Percentiles rank a stretch among this genome's conserved stretches.
phyloP scores from a whole-genome alignment of 2,329 filamentous ascomycete species.

The Cordyceps cicadae region DNA sequence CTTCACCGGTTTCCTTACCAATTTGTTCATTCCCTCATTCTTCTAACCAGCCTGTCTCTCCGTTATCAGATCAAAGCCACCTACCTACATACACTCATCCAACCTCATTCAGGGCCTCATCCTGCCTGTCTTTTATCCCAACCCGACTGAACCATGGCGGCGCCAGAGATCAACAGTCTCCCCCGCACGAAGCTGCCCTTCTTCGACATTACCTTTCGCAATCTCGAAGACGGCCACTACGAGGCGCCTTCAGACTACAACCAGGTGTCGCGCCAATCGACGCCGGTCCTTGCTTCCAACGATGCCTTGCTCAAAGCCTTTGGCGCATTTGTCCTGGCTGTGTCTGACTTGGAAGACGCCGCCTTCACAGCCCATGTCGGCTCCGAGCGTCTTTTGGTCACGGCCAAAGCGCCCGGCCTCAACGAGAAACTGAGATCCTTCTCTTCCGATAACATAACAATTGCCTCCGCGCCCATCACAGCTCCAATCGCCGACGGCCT shows the following conservation, averaged over 20 bases:
- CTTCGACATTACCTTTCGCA: slow-evolving; percentile 8
- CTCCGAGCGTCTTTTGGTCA: slow-evolving; percentile 7
- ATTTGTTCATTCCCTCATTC: not conserved
- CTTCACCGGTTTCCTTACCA: not conserved
- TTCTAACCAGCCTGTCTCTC: not conserved
- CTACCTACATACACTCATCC: not conserved
- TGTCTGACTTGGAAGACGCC: slow-evolving; percentile 5
- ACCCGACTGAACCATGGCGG: not conserved
- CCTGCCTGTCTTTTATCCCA: not conserved
- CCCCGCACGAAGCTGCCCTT: slow-evolving; percentile 12
- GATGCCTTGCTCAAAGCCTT: slow-evolving; percentile 6
- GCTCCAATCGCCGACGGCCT: not conserved
- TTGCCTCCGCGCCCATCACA: not conserved
- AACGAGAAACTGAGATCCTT: slow-evolving; percentile 4
- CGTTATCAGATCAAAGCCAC: not conserved
- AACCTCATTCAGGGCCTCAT: not conserved
- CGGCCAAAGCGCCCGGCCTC: slow-evolving; percentile 2
- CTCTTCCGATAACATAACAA: not conserved
- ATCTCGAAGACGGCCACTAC: slow-evolving; percentile 1
- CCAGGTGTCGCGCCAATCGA: not conserved
- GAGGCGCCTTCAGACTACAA: slow-evolving; percentile 7
- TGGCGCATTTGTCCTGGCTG: slow-evolving; percentile 3
- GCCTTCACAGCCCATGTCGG: slow-evolving; percentile 10
- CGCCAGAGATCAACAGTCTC: not conserved
- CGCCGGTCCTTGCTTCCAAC: not conserved